Base-by-base conservation (phyloP, 2,329 filamentous ascomycete species). In the Alternaria dauci region DNA sequence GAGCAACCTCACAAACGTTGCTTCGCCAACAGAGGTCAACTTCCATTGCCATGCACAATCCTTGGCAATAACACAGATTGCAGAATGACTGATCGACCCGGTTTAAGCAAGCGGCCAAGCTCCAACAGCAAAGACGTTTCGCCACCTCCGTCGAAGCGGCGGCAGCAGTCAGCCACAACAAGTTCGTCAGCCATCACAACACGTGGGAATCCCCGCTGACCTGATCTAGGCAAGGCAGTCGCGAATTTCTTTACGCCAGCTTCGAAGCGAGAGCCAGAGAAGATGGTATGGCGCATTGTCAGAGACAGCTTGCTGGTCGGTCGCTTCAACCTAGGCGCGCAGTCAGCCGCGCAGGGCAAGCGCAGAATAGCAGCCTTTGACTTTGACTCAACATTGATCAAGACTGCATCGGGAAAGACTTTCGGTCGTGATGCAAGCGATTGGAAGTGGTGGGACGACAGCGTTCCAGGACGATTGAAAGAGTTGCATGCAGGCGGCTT, bases 381-480 rank as follows among this genome's bases (percentile, higher is more conserved):
- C 54, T 77, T 80, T 55, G 95, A 99, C 76, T 95, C 92, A 8
- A 99, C 95, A 0, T 81, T 99, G 34, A 93, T 99, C 63, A 83
- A 84, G 2, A 91, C 93, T 0, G 85, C 88, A 4, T 96, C 93
- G 0, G 93, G 93, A 8, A 95, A 92, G 78, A 90, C 86, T 52
- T 94, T 94, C 72, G 85, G 88, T 3, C 85, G 85, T 52, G 87
- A 88, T 66, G 86, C 89, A 0, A 82, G 83, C 4, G 94, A 98
- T 75, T 99, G 95, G 95, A 93, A 92, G 77, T 99, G 95, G 95
- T 98, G 93, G 93, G 82, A 96, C 76, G 70, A 80, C 14, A 84
- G 80, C 18, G 91, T 98, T 0, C 92, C 93, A 1, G 79, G 78
- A 0, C 87, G 82, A 53, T 77, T 99, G 18, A 87, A 85, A 66